Evolutionary conservation across 805 yeast species (phyloP), one percentile per base, ranked within the genome.

Genomic region (Candida jianshihensis): DNA sequence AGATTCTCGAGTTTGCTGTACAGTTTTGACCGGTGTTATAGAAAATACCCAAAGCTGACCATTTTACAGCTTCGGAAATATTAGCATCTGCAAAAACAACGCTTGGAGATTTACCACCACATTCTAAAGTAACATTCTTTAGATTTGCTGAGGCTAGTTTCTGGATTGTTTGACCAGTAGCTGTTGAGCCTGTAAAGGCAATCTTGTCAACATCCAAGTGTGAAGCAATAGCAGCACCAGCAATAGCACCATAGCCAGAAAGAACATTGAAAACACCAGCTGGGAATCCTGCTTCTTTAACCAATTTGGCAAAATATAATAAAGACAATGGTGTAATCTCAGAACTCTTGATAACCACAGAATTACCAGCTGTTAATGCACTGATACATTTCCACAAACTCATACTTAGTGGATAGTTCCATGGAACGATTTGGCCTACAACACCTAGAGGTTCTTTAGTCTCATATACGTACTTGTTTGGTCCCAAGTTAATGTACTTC

Each of bases 351-450:
- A 81, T 65, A 38, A 82, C 78, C 46, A 78, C 66, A 28, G 82
- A 71, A 63, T 81, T 81, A 61, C 88, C 88, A 48, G 86, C 75
- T 34, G 84, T 83, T 48, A 81, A 62, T 37, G 85, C 86, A 38
- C 88, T 85, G 39, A 81, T 83, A 40, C 81, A 64, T 55, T 82
- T 82, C 90, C 90, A 82, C 26, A 81, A 63, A 57, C 79, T 73
- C 84, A 82, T 81, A 61, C 82, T 71, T 41, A 82, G 63, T 49
- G 92, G 92, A 71, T 82, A 82, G 58, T 82, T 82, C 89, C 89
- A 82, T 57, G 92, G 89, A 44, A 82, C 81, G 43, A 82, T 79
- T 61, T 80, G 85, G 41, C 88, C 89, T 62, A 85, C 80, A 26
- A 81, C 83, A 54, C 89, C 89, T 53, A 80, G 65, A 43, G 89